Percentiles rank a stretch among this genome's conserved stretches.
Conservation (phyloP, 306 rosid species). For the Cucurbita ficifolia region DNA sequence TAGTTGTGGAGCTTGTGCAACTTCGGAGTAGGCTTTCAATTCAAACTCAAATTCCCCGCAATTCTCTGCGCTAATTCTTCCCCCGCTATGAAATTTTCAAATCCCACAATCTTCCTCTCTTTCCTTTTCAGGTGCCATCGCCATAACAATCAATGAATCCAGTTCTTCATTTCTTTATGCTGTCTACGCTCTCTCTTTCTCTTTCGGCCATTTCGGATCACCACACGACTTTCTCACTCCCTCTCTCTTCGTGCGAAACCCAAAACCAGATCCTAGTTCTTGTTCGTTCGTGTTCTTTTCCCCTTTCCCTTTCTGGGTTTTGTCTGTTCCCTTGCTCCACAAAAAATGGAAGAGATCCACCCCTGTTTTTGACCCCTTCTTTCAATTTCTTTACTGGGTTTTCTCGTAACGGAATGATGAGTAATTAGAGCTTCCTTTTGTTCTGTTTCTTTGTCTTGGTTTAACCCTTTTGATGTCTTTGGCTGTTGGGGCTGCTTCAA, state of each 20-base stretch:
- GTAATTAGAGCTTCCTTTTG: neutral
- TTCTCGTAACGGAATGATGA: neutral
- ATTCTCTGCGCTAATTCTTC: neutral
- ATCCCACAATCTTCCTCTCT: neutral
- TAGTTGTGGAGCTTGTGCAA: neutral
- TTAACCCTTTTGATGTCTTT: conserved; percentile 10
- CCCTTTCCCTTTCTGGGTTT: neutral
- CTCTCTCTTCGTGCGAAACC: neutral
- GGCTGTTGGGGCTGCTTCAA: conserved; percentile 12
- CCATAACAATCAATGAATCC: neutral
- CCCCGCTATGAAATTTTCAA: neutral
- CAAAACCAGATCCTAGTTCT: neutral
- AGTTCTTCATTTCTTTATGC: neutral
- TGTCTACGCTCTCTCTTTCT: neutral
- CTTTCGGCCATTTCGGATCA: neutral
- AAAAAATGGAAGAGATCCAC: neutral
- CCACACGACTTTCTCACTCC: neutral
- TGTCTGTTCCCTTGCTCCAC: neutral
- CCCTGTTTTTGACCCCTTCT: neutral
- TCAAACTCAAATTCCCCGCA: neutral
- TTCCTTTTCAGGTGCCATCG: neutral
- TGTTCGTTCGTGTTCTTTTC: neutral
- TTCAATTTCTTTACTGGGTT: conserved; percentile 3
- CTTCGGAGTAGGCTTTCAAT: neutral
- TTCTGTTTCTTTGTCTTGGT: neutral